Percentiles rank a stretch among this genome's conserved stretches.
These are phyloP conservation scores for Cicer judaicum DNA, from an alignment of 306 rosid genomes.

Conservation along the genomic window DNA sequence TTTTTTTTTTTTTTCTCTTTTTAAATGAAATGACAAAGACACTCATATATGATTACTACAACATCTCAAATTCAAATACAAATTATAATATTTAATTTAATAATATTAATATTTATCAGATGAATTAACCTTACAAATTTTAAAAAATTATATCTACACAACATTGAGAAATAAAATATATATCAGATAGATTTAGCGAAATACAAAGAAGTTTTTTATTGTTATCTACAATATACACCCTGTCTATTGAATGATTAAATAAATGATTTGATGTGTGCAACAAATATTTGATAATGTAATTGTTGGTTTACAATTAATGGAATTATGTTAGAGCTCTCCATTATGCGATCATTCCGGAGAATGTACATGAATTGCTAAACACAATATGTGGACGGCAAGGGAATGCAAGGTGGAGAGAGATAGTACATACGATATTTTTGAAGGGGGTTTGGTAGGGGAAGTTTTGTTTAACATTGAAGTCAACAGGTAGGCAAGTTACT, in stretches of 20 bases:
- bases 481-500: slow-evolving; percentile 54
- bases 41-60: too few species aligned
- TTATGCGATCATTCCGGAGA: slow-evolving; percentile 33
- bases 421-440: slow-evolving; percentile 5
- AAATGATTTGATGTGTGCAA: slow-evolving; percentile 37
- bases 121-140: too few species aligned
- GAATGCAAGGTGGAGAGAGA: slow-evolving; percentile 28
- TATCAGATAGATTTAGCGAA: slow-evolving; percentile 17
- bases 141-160: slow-evolving; percentile 34
- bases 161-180: slow-evolving; percentile 30
- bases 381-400: slow-evolving; percentile 45
- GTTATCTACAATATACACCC: slow-evolving; percentile 14
- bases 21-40: too few species aligned
- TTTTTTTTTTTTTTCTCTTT: too few species aligned
- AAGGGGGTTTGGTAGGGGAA: neutral
- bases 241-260: neutral
- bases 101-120: too few species aligned
- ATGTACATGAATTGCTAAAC: slow-evolving; percentile 37
- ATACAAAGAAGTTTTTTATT: slow-evolving; percentile 19
- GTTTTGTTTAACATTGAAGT: slow-evolving; percentile 39
- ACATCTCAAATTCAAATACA: too few species aligned
- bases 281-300: slow-evolving; percentile 42
- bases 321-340: slow-evolving; percentile 24
- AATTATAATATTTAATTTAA: too few species aligned
- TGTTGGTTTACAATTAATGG: slow-evolving; percentile 37